Evolutionary conservation across 140 eudicot species (phyloP).

Genomic region (Oenanthe javanica): DNA sequence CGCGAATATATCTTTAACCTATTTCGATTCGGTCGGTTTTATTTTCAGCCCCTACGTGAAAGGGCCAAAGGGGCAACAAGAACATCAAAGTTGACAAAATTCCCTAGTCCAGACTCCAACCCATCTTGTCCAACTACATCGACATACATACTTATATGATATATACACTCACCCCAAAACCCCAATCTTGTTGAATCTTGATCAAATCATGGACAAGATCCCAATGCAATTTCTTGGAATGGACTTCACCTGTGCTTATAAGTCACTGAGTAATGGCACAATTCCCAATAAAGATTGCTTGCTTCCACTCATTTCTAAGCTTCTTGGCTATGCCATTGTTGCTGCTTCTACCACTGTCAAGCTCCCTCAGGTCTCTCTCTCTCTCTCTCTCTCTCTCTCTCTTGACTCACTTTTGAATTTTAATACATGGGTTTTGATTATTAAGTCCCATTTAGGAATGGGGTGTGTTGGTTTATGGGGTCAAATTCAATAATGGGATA

Average conservation of each 20-base stretch:
- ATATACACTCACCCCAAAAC: background rate
- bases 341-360: conserved; percentile 97
- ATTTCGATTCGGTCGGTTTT: too few species aligned
- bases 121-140: background rate
- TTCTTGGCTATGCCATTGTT: conserved; percentile 84
- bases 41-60: too few species aligned
- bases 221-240: conserved; percentile 70
- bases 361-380: conserved; percentile 60
- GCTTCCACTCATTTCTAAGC: conserved; percentile 87
- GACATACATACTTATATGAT: background rate
- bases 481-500: background rate
- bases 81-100: background rate
- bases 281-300: conserved; percentile 74
- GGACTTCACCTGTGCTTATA: conserved; percentile 74
- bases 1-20: too few species aligned
- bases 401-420: background rate
- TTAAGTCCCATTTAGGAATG: background rate
- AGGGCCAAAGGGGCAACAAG: too few species aligned
- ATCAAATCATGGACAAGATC: conserved; percentile 27
- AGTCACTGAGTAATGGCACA: conserved; percentile 49
- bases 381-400: background rate
- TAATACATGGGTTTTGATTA: background rate
- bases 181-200: background rate
- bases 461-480: background rate
- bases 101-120: background rate